phyloP scores from a whole-genome alignment of 148 eudicot species.

The Cornus controversa region DNA sequence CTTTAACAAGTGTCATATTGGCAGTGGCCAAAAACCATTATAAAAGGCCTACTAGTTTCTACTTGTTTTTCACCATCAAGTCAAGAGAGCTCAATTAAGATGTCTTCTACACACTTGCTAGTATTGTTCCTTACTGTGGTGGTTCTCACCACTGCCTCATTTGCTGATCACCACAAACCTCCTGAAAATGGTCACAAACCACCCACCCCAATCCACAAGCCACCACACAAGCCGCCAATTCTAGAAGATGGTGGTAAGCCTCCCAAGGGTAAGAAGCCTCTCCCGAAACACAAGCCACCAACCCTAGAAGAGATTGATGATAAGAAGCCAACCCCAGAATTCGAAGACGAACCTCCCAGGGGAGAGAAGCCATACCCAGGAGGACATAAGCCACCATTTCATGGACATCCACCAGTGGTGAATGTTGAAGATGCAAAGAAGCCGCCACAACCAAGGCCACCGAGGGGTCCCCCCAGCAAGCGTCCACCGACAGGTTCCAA shows the following conservation, averaged over 20 bases:
- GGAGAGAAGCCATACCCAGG: neutral
- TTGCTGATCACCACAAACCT: conserved; percentile 9
- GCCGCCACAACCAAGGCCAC: too few relatives aligned
- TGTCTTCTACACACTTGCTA: neutral
- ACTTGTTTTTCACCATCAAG: neutral
- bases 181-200: neutral
- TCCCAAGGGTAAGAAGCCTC: too few relatives aligned
- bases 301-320: neutral
- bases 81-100: neutral
- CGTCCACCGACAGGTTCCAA: too few relatives aligned
- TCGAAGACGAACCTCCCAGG: neutral
- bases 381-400: neutral
- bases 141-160: conserved; percentile 12
- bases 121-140: conserved; percentile 4
- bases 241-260: neutral
- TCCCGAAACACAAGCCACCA: neutral
- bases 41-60: neutral
- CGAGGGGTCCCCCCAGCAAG: too few relatives aligned
- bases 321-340: neutral
- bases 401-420: too few relatives aligned
- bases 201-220: neutral
- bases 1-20: neutral
- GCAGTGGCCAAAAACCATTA: neutral
- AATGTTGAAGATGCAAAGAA: too few relatives aligned
- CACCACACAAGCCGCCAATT: conserved; percentile 1